Evolutionary conservation across 139 green algal species (phyloP), one percentile per base, ranked within the genome.

Genomic region (Gonium pectorale): DNA sequence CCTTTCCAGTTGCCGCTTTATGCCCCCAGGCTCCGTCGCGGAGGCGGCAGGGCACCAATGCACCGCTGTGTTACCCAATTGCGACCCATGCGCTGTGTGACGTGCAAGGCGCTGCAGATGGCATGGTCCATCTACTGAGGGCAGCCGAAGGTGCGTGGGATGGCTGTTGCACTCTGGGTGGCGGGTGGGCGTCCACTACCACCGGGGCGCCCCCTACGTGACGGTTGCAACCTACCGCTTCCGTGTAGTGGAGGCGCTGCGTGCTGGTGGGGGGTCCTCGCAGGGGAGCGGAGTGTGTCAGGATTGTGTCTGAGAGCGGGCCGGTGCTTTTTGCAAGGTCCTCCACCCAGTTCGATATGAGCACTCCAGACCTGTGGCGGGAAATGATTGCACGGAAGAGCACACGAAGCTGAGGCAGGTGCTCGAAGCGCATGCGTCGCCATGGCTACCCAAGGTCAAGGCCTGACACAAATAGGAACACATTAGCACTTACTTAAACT

Each of bases 331-430:
- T 83, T 4, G 77, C 59, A 0, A 31, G 21, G 35, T 83, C 33
- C 31, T 87, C 81, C 13, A 87, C 81, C 56, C 69, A 87, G 41
- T 87, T 87, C 17, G 9, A 6, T 2, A 70, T 70, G 0, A 81
- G 70, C 13, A 87, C 81, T 17, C 81, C 81, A 5, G 69, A 46
- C 41, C 81, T 87, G 67, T 26, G 56, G 35, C 24, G 1, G 21
- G 40, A 38, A 73, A 54, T 38, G 41, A 77, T 41, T 33, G 6
- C n/a, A 41, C 21, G 56, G 56, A 13, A 13, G 56, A 66, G 19
- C 19, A 33, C 21, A 66, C 24, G 13, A 56, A 66, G 24, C 22
- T 66, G 7, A 31, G 56, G 56, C 49, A 56, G 17, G 17, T 13
- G 49, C 17, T 66, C 56, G 56, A 33, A 66, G 56, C n/a, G n/a